Conservation (phyloP, 2,329 filamentous ascomycete species). For the Botrytis cinerea region DNA sequence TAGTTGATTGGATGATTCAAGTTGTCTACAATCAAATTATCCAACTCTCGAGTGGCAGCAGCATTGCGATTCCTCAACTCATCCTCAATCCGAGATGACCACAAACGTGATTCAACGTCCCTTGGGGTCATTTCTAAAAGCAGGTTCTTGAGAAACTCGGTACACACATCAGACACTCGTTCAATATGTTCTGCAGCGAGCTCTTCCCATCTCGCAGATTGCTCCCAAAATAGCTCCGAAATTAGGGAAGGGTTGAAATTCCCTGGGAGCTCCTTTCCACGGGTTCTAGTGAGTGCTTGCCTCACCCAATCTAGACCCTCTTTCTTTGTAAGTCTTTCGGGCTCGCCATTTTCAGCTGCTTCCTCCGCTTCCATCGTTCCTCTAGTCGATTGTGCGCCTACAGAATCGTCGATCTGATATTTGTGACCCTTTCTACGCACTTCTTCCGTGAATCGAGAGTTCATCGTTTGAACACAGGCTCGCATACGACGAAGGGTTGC, state of each 20-base stretch:
- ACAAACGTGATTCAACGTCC: conserved; percentile 20
- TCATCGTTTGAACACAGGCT: conserved; percentile 40
- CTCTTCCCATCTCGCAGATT: conserved; percentile 42
- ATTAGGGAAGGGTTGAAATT: conserved; percentile 46
- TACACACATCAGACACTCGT: conserved; percentile 29
- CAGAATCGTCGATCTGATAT: conserved; percentile 35
- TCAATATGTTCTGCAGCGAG: conserved; percentile 38
- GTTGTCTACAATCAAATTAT: conserved; percentile 35
- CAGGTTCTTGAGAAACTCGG: conserved; percentile 8
- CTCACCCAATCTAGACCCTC: conserved; percentile 36
- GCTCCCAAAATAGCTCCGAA: conserved; percentile 46
- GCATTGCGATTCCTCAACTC: not conserved
- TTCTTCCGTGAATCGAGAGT: conserved; percentile 36
- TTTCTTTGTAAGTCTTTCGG: conserved; percentile 32
- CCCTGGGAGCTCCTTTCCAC: conserved; percentile 44
- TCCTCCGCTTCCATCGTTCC: not conserved
- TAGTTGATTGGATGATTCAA: conserved; percentile 43
- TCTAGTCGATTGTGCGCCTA: conserved; percentile 13
- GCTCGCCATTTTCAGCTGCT: conserved; percentile 25
- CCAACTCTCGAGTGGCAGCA: conserved; percentile 1
- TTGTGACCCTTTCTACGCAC: conserved; percentile 40
- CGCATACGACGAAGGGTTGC: conserved; percentile 35
- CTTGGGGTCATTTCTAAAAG: conserved; percentile 19
- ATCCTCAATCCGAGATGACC: conserved; percentile 15
- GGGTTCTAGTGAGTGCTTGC: conserved; percentile 30